Evolutionary conservation across 768 basidiomycete species (phyloP).

Genomic region (Lanmaoa rubissima): DNA sequence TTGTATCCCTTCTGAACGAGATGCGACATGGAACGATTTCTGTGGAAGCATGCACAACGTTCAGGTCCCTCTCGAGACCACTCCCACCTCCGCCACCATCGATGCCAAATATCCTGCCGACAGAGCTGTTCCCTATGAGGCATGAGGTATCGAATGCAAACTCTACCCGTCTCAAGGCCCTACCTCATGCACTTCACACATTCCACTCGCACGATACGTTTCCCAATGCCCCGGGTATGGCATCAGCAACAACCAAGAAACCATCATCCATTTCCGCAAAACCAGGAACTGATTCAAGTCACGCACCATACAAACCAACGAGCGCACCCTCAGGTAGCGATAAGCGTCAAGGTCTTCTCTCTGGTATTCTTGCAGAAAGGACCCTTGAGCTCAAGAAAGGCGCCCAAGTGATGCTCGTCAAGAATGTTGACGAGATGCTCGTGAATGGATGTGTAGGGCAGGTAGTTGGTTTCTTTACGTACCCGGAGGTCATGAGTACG

Average conservation of each 20-base stretch:
- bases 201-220: conserved; percentile 55
- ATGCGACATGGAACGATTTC: conserved; percentile 63
- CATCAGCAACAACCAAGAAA: conserved; percentile 2
- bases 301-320: conserved; percentile 33
- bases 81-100: conserved; percentile 23
- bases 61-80: conserved; percentile 43
- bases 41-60: conserved; percentile 42
- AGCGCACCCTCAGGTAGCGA: conserved; percentile 19
- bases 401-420: conserved; percentile 69
- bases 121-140: conserved; percentile 62
- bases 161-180: conserved; percentile 45
- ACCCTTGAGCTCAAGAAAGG: conserved; percentile 55
- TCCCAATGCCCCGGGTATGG: conserved; percentile 5
- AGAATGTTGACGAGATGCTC: conserved; percentile 59
- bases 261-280: background rate
- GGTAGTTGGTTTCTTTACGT: conserved; percentile 51
- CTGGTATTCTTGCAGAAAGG: conserved; percentile 60
- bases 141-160: conserved; percentile 71
- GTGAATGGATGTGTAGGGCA: conserved; percentile 69
- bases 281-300: background rate
- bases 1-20: conserved; percentile 74
- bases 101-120: conserved; percentile 41
- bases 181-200: conserved; percentile 41
- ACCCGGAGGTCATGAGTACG: conserved; percentile 19
- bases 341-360: conserved; percentile 52